Evolutionary conservation across 495 filamentous ascomycete genomes (phyloP).

Genomic region (Penicillium macrosclerotiorum): DNA sequence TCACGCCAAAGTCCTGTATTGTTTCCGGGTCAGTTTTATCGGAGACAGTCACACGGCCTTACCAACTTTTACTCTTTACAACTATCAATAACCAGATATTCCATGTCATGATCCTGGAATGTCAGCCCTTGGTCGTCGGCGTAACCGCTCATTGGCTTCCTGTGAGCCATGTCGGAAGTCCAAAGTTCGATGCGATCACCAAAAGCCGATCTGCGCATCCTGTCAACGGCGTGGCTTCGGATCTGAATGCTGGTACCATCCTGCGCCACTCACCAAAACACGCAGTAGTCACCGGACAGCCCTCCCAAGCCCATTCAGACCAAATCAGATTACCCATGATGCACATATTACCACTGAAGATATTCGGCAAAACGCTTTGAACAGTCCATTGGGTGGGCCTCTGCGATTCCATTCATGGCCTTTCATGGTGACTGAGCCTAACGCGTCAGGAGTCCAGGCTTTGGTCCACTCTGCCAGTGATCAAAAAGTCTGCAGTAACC

Average conservation of each 20-base stretch:
- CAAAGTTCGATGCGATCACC: constrained; percentile 20
- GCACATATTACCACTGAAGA: no score
- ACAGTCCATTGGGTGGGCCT: constrained; percentile 9
- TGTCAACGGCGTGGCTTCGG: constrained; percentile 15
- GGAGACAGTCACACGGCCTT: no score
- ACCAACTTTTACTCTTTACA: no score
- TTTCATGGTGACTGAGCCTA: constrained; percentile 13
- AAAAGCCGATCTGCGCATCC: constrained; percentile 16
- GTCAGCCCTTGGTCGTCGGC: constrained; percentile 12
- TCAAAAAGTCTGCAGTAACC: constrained; percentile 4
- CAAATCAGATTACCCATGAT: constrained; percentile 8
- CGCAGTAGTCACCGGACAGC: constrained; percentile 2
- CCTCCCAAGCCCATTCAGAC: neutral
- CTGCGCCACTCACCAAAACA: constrained; percentile 16
- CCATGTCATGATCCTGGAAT: constrained; percentile 5
- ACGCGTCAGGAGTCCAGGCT: constrained; percentile 2
- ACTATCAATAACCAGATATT: neutral
- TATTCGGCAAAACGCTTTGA: no score
- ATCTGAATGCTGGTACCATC: constrained; percentile 20
- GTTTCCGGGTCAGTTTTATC: no score
- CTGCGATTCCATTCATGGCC: constrained; percentile 19
- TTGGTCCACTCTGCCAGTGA: no score
- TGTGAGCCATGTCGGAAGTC: constrained; percentile 19
- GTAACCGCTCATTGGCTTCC: constrained; percentile 18
- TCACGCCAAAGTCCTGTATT: no score